phyloP scores from a whole-genome alignment of 176 grass and related monocot genomes.

The Hyparrhenia diplandra region DNA sequence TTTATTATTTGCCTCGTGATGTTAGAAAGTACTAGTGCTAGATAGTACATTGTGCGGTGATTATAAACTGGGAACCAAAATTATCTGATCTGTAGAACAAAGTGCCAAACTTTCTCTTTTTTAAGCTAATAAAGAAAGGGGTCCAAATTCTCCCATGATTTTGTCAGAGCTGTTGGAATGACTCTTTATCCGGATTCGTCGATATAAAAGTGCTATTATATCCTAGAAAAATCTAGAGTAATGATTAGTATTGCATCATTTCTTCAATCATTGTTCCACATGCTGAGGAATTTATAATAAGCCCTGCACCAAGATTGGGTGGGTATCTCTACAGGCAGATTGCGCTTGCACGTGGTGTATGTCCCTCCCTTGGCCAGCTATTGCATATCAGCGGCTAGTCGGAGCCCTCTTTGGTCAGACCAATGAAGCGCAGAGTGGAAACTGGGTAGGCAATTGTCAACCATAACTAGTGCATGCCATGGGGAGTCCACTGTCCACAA shows the following conservation, averaged over 20 bases:
- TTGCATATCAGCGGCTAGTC: background rate
- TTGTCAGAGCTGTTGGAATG: background rate
- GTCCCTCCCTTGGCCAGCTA: background rate
- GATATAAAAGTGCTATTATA: background rate
- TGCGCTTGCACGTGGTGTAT: background rate
- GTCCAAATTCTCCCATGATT: background rate
- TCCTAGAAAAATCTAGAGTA: background rate
- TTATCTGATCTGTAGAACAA: background rate
- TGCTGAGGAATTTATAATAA: constrained; percentile 7
- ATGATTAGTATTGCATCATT: background rate
- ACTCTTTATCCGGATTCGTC: background rate
- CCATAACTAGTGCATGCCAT: background rate
- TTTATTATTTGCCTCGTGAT: background rate
- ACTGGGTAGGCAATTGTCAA: background rate
- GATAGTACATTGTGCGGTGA: background rate
- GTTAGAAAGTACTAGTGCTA: background rate
- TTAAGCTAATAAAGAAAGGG: background rate
- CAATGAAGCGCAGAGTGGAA: background rate
- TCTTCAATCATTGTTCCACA: constrained; percentile 1
- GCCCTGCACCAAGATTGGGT: background rate
- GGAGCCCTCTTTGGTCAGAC: background rate
- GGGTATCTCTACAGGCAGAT: background rate
- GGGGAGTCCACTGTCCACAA: background rate
- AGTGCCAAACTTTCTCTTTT: background rate
- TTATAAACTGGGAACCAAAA: background rate